These are phyloP conservation scores for Penicillium coffeae DNA, from an alignment of 495 filamentous ascomycete species.

Conservation along the genomic window DNA sequence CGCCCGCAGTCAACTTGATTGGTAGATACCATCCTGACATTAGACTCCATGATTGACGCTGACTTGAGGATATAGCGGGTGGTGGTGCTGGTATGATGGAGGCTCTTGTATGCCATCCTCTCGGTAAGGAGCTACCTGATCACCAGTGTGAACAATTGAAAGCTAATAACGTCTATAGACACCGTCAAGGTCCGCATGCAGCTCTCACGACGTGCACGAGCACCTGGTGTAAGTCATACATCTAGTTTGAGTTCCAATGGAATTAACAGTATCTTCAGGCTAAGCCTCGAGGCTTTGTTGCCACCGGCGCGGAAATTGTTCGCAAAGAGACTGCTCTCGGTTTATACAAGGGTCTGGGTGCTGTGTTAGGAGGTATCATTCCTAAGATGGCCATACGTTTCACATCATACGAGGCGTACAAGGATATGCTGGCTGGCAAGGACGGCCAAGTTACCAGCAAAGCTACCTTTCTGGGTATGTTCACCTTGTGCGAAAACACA, in stretches of 20 bases:
- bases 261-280: conserved; percentile 37
- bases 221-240: conserved; percentile 63
- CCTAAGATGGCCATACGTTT: conserved; percentile 99
- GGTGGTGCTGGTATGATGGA: conserved; percentile 99
- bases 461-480: conserved; percentile 75
- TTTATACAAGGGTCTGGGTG: conserved; percentile 94
- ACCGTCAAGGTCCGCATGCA: conserved; percentile 99
- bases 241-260: not conserved
- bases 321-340: conserved; percentile 84
- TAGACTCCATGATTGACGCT: conserved; percentile 16
- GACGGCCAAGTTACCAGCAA: conserved; percentile 64
- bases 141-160: not conserved
- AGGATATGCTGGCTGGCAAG: conserved; percentile 70
- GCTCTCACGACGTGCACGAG: conserved; percentile 78
- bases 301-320: conserved; percentile 83
- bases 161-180: conserved; percentile 49
- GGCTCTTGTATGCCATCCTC: conserved; percentile 91
- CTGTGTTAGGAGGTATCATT: conserved; percentile 93
- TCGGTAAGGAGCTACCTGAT: conserved; percentile 60
- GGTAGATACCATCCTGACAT: conserved; percentile 49
- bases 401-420: conserved; percentile 95
- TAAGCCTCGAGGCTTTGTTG: conserved; percentile 81
- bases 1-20: conserved; percentile 88
- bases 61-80: conserved; percentile 60
- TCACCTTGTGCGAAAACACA: too few relatives aligned